Conservation (phyloP, 768 basidiomycete genomes). For the Lactarius sanguifluus region DNA sequence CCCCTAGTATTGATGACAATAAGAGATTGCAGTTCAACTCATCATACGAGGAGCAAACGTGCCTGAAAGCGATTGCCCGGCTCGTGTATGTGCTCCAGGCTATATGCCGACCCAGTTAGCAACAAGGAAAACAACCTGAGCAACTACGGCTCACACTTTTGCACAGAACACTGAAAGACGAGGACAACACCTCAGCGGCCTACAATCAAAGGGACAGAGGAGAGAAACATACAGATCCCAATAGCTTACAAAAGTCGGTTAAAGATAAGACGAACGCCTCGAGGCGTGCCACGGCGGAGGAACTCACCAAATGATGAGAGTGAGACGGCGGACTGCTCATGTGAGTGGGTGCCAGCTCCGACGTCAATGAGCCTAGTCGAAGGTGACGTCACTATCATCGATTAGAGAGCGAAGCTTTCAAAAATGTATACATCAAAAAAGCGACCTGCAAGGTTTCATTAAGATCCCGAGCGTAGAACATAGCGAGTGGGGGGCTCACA, state of each 20-base stretch:
- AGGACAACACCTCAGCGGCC: not conserved
- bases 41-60: not conserved
- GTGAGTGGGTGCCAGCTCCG: not conserved
- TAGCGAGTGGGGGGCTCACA: not conserved
- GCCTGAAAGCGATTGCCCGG: not conserved
- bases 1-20: not conserved
- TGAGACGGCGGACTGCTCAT: slow-evolving; percentile 8
- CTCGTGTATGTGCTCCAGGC: not conserved
- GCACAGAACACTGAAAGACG: not conserved
- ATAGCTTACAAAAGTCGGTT: not conserved
- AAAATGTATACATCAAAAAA: slow-evolving; percentile 1
- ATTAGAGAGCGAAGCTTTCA: not conserved
- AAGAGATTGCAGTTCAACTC: not conserved
- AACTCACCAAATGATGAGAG: slow-evolving; percentile 9
- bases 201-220: not conserved
- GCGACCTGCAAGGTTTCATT: slow-evolving; percentile 1
- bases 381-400: not conserved
- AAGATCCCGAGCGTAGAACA: not conserved
- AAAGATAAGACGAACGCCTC: not conserved
- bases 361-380: not conserved
- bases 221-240: not conserved
- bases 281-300: not conserved
- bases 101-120: not conserved
- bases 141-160: not conserved
- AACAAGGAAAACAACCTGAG: not conserved